These are phyloP conservation scores for Termitomyces bulborhizus DNA, from an alignment of 768 basidiomycete genomes.

Conservation along the genomic window DNA sequence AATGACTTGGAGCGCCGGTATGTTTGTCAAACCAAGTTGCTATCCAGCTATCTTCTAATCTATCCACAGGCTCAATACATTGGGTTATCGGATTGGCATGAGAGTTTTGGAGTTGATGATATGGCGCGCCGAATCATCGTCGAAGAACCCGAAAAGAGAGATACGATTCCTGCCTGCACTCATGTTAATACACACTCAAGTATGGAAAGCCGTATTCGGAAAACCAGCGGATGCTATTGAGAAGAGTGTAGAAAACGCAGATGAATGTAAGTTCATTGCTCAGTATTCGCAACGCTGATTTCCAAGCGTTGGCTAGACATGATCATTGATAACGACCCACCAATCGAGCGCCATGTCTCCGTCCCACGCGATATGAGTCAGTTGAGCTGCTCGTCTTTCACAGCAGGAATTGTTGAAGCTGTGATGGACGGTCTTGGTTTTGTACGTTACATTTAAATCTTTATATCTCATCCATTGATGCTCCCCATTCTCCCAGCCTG, in stretches of 20 bases:
- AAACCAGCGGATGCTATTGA: slow-evolving; percentile 93
- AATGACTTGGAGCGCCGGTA: slow-evolving; percentile 93
- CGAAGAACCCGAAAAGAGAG: slow-evolving; percentile 90
- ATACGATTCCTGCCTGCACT: slow-evolving; percentile 86
- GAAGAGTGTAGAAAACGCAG: slow-evolving; percentile 92
- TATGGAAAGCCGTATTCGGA: slow-evolving; percentile 93
- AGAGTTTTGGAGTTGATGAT: slow-evolving; percentile 83
- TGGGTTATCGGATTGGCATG: slow-evolving; percentile 89
- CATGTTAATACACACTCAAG: slow-evolving; percentile 91
- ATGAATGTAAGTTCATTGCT: slow-evolving; percentile 67
- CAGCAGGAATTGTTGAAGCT: slow-evolving; percentile 96
- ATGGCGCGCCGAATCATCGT: slow-evolving; percentile 71
- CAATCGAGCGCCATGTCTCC: slow-evolving; percentile 85
- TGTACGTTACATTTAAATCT: slow-evolving; percentile 44
- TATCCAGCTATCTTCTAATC: not conserved
- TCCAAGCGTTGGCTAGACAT: slow-evolving; percentile 55
- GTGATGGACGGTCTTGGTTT: slow-evolving; percentile 92
- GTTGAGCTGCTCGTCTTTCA: slow-evolving; percentile 94
- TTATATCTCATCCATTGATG: not conserved
- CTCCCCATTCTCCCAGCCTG: slow-evolving; percentile 46
- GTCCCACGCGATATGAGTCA: slow-evolving; percentile 93
- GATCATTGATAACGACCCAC: slow-evolving; percentile 96
- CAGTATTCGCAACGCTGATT: not conserved
- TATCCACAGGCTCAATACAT: slow-evolving; percentile 67
- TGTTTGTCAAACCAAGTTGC: slow-evolving; percentile 14